Base-by-base conservation (phyloP, 306 rosid genomes). In the Echinosophora koreensis region DNA sequence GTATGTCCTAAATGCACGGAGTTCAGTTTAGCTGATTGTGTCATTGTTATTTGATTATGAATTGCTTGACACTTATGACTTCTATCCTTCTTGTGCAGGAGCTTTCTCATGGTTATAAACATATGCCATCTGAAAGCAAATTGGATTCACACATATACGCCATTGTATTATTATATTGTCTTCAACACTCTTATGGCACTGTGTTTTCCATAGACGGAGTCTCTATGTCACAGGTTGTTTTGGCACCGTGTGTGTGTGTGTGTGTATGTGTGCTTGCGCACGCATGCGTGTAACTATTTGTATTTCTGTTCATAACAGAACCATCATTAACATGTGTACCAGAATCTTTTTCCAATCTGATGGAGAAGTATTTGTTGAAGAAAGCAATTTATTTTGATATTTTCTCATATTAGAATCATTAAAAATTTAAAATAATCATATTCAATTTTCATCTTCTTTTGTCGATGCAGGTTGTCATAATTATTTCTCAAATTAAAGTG, bases 401-500 rank as follows among this genome's bases (percentile, higher is more conserved):
- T 66, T 74, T 60, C 66, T 72, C 12, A 51, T 66, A 11, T 66
- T 73, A 77, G 75, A 81, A 69, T 68, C 34, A 55, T 78, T 81
- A 54, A 56, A 44, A 44, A 9, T 9, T 44, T 44, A 44, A 44
- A 44, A 30, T 22, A 51, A 35, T 77, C 70, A 67, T 61, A 66
- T 58, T 77, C 56, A 81, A 46, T 32, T 78, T 82, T 69, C 41
- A 14, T 82, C 47, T 55, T 84, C 70, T 65, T 66, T 72, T 78
- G 71, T 72, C 61, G 32, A 69, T 84, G 82, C 91, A 93, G 98
- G 88, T 88, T 82, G 85, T 90, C 81, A 82, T 86, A 52, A 80
- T 93, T 76, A 59, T 88, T 70, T 88, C 96, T 81, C 98, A 93
- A 83, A 93, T 93, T 73, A 88, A 89, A 88, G 92, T 92, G 85